Conservation (phyloP, 179 eudicot genomes). For the Camellia oleifera region DNA sequence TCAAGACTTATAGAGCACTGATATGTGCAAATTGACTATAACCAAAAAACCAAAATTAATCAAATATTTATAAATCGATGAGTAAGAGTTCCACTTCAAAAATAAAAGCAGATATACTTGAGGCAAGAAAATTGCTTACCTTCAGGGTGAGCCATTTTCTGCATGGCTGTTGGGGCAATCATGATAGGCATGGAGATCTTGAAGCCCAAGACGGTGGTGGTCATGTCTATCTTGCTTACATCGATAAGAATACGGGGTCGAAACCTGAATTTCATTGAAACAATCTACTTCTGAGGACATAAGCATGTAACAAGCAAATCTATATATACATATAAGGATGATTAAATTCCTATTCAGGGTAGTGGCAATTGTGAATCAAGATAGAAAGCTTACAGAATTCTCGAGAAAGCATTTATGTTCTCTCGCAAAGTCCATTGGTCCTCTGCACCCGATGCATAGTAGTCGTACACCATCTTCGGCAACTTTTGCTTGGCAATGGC, state of each 20-base stretch:
- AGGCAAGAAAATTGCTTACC: conserved; percentile 34
- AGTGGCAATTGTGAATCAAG: not conserved
- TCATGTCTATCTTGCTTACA: conserved; percentile 82
- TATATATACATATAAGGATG: not conserved
- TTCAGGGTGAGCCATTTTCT: conserved; percentile 99
- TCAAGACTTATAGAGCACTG: not conserved
- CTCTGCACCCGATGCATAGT: conserved; percentile 99
- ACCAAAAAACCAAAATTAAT: not conserved
- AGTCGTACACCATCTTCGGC: conserved; percentile 94
- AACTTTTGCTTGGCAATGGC: conserved; percentile 93
- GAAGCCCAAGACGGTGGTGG: conserved; percentile 84
- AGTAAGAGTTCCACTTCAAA: not conserved
- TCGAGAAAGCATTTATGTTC: conserved; percentile 93
- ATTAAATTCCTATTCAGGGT: not conserved
- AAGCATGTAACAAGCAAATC: not conserved
- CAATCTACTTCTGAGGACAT: not conserved
- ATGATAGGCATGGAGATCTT: conserved; percentile 97
- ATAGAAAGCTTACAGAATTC: conserved; percentile 62
- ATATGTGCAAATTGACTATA: not conserved
- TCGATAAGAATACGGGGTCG: conserved; percentile 85
- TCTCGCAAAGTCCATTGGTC: conserved; percentile 97
- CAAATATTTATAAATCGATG: not conserved
- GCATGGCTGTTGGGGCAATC: conserved; percentile 95
- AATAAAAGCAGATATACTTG: not conserved
- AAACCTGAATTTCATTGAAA: conserved; percentile 39